Percentiles rank a stretch among this genome's conserved stretches.
Evolutionary conservation across 2,329 filamentous ascomycete genomes (phyloP).

Genomic region (Aspergillus alliaceus): DNA sequence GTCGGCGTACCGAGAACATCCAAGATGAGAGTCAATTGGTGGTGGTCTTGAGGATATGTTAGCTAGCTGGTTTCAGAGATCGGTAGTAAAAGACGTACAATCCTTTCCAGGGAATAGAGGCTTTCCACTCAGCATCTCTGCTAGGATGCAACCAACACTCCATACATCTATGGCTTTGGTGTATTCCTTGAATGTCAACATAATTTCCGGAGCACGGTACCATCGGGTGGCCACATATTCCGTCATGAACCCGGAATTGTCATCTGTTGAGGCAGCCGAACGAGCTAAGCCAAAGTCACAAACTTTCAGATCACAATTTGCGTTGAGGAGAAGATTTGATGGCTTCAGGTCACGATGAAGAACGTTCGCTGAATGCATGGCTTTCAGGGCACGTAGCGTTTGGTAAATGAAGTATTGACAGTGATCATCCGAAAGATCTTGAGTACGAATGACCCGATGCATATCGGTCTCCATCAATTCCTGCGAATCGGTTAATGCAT

Average conservation of each 20-base stretch:
- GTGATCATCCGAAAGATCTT: constrained; percentile 97
- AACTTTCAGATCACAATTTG: constrained; percentile 98
- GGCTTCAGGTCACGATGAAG: constrained; percentile 97
- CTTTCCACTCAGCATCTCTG: constrained; percentile 98
- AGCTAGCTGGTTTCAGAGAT: not conserved
- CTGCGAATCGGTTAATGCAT: constrained; percentile 45
- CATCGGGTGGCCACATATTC: constrained; percentile 99
- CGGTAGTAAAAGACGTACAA: constrained; percentile 60
- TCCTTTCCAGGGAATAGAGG: constrained; percentile 98
- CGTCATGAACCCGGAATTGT: constrained; percentile 99
- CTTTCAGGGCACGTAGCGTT: constrained; percentile 93
- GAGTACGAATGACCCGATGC: constrained; percentile 97
- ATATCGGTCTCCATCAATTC: constrained; percentile 99
- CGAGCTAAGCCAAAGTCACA: constrained; percentile 97
- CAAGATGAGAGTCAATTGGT: constrained; percentile 94
- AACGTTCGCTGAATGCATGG: constrained; percentile 98
- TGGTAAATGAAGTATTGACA: constrained; percentile 99
- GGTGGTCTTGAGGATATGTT: constrained; percentile 67
- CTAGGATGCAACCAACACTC: constrained; percentile 97
- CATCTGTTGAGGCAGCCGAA: constrained; percentile 93
- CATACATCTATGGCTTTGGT: constrained; percentile 99
- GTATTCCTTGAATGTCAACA: constrained; percentile 99
- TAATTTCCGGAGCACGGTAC: constrained; percentile 99
- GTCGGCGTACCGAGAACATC: constrained; percentile 97
- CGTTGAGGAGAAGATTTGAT: constrained; percentile 93